Evolutionary conservation across 345 rosid genomes (phyloP).

Genomic region (Lumnitzera racemosa): DNA sequence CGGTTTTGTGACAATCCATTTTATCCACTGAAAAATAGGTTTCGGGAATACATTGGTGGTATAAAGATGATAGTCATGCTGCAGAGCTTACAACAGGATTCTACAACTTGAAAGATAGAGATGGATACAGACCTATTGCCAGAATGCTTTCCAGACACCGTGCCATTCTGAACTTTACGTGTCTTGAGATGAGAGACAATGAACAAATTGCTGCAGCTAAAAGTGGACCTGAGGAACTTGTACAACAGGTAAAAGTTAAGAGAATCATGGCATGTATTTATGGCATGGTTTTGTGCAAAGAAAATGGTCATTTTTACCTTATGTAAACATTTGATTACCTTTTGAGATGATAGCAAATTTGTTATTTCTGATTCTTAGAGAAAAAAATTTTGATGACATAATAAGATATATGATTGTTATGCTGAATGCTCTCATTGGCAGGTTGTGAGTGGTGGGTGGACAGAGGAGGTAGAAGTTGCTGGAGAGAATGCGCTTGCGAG

Average conservation of each 20-base stretch:
- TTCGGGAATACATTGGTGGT: slow-evolving; percentile 95
- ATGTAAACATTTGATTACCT: background rate
- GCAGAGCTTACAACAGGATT: slow-evolving; percentile 87
- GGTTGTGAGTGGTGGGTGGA: slow-evolving; percentile 82
- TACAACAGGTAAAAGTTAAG: slow-evolving; percentile 48
- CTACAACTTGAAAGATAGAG: slow-evolving; percentile 59
- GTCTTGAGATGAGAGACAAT: slow-evolving; percentile 72
- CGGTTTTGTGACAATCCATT: no score
- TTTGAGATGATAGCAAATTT: no score
- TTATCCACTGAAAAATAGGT: slow-evolving; percentile 28
- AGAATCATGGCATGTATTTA: background rate
- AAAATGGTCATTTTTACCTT: background rate
- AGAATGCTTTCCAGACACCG: slow-evolving; percentile 62
- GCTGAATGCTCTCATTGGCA: slow-evolving; percentile 12
- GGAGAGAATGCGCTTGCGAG: slow-evolving; percentile 82
- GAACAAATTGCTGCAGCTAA: slow-evolving; percentile 54
- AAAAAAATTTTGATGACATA: no score
- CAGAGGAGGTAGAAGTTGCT: slow-evolving; percentile 62
- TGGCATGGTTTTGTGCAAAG: background rate
- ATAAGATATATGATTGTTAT: no score
- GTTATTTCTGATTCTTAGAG: no score
- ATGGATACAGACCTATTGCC: slow-evolving; percentile 68
- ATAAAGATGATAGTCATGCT: slow-evolving; percentile 57
- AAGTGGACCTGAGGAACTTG: slow-evolving; percentile 77
- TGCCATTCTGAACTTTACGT: slow-evolving; percentile 67